Percentiles rank a stretch among this genome's conserved stretches.
These are phyloP conservation scores for Solanum corneliomulleri DNA, from an alignment of 257 asterid species.

Conservation along the genomic window DNA sequence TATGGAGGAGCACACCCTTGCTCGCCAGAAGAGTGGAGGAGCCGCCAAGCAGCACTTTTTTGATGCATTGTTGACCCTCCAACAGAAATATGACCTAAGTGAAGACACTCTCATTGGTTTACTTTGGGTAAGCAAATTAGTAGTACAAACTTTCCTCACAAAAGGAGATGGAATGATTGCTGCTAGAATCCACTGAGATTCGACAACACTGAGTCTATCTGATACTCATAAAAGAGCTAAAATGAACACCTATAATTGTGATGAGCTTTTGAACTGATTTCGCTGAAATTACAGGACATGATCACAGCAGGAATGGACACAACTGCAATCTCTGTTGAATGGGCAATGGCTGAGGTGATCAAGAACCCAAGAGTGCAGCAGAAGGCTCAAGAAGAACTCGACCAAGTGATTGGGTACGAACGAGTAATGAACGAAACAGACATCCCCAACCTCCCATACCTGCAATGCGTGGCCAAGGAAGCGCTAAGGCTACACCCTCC, in stretches of 20 bases:
- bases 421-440: conserved; percentile 45
- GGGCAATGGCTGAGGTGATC: conserved; percentile 87
- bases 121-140: conserved; percentile 48
- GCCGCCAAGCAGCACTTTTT: conserved; percentile 54
- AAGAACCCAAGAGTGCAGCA: conserved; percentile 57
- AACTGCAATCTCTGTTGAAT: conserved; percentile 62
- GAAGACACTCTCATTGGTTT: conserved; percentile 74
- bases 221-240: neutral
- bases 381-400: conserved; percentile 67
- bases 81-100: conserved; percentile 60
- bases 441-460: conserved; percentile 59
- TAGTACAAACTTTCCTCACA: neutral
- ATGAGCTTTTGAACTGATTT: neutral
- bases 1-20: conserved; percentile 64
- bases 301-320: conserved; percentile 77
- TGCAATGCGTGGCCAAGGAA: conserved; percentile 51
- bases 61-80: conserved; percentile 47
- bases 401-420: conserved; percentile 38
- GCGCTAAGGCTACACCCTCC: conserved; percentile 66
- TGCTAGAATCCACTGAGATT: neutral
- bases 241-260: neutral
- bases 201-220: neutral
- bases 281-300: conserved; percentile 36
- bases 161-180: neutral
- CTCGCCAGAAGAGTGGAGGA: conserved; percentile 43